Evolutionary conservation across 768 basidiomycete genomes (phyloP).

Genomic region (Amanita exitialis): DNA sequence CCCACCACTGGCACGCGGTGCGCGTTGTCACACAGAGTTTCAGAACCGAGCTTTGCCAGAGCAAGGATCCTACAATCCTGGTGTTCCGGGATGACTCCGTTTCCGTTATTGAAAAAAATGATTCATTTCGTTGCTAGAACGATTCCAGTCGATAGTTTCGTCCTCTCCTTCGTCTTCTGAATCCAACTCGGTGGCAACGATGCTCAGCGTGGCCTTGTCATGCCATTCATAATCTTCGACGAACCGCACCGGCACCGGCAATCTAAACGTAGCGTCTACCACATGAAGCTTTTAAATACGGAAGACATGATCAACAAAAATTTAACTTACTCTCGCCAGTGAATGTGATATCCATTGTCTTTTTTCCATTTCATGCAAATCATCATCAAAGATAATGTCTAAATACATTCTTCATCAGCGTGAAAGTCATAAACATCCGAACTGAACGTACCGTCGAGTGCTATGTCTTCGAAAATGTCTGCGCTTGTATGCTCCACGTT

Average conservation of each 20-base stretch:
- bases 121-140: background rate
- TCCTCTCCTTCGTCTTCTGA: background rate
- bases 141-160: background rate
- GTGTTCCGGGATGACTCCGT: background rate
- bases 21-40: constrained; percentile 5
- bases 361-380: too few species aligned
- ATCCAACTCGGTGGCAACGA: background rate
- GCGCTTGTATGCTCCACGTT: too few species aligned
- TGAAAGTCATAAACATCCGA: too few species aligned
- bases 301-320: background rate
- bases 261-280: background rate
- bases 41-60: background rate
- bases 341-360: background rate
- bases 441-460: too few species aligned
- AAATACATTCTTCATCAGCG: too few species aligned
- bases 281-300: background rate
- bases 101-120: background rate
- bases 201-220: background rate
- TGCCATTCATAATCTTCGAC: background rate
- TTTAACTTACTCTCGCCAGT: background rate
- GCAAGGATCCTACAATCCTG: background rate
- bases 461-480: too few species aligned
- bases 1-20: too few species aligned
- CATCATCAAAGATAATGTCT: too few species aligned
- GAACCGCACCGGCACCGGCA: background rate